Evolutionary conservation across 2,329 filamentous ascomycete species (phyloP).

Genomic region (Fusarium circinatum): DNA sequence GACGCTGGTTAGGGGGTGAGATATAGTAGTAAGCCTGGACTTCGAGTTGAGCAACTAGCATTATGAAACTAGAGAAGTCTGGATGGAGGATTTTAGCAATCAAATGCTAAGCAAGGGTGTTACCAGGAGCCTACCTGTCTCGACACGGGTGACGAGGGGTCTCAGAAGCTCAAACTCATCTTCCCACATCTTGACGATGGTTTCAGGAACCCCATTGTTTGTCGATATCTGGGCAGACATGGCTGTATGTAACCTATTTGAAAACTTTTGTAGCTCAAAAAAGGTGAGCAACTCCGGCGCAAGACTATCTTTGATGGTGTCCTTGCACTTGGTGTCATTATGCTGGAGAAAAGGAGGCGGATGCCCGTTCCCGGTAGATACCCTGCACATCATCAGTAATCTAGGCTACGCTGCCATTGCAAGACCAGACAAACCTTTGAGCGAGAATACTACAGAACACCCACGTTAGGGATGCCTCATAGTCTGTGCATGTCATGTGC

Average conservation of each 20-base stretch:
- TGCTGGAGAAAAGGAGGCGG: constrained; percentile 63
- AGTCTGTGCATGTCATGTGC: constrained; percentile 57
- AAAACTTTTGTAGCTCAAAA: constrained; percentile 62
- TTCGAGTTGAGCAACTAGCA: constrained; percentile 62
- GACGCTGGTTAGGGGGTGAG: constrained; percentile 53
- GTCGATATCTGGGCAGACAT: constrained; percentile 60
- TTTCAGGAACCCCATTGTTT: constrained; percentile 57
- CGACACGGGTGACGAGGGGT: constrained; percentile 56
- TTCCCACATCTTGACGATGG: constrained; percentile 60
- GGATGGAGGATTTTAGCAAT: neutral
- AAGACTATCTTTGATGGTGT: constrained; percentile 53
- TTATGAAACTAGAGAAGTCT: constrained; percentile 61
- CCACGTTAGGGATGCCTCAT: constrained; percentile 65
- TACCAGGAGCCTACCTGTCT: constrained; percentile 52
- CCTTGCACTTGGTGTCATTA: constrained; percentile 56
- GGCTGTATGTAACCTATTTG: constrained; percentile 59
- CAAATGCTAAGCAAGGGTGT: no score
- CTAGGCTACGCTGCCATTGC: neutral
- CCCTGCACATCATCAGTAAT: constrained; percentile 26
- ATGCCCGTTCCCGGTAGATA: constrained; percentile 56
- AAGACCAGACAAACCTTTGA: constrained; percentile 53
- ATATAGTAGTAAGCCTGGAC: constrained; percentile 65
- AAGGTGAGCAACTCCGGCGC: constrained; percentile 56
- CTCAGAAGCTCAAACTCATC: constrained; percentile 63
- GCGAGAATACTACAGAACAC: constrained; percentile 62